Conservation (phyloP, 2,329 filamentous ascomycete genomes). For the Chaetomium strumarium region DNA sequence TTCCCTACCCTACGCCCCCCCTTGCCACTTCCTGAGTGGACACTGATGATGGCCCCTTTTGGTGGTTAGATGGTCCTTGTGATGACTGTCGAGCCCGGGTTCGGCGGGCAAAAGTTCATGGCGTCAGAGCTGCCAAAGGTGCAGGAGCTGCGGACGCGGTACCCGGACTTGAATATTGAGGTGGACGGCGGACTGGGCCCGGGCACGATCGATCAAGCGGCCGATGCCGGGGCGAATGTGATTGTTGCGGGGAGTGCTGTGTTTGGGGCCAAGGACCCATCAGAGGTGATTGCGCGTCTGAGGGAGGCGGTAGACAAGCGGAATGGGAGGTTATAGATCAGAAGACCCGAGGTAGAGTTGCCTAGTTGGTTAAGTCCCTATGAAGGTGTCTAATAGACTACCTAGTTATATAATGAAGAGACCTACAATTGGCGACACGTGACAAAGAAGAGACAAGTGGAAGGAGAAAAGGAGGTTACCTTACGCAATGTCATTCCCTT, state of each 20-base stretch:
- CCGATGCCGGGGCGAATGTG: conserved; percentile 93
- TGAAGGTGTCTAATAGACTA: no score
- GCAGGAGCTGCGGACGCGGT: conserved; percentile 69
- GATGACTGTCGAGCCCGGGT: conserved; percentile 97
- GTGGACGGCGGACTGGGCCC: conserved; percentile 86
- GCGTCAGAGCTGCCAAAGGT: conserved; percentile 93
- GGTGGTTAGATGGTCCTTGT: conserved; percentile 81
- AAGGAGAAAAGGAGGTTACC: no score
- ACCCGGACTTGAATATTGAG: conserved; percentile 93
- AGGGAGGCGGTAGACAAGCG: conserved; percentile 69
- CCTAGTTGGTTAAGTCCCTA: no score
- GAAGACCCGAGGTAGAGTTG: neutral
- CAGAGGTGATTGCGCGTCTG: conserved; percentile 77
- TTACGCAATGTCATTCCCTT: no score
- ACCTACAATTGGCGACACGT: no score
- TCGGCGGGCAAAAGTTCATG: conserved; percentile 99
- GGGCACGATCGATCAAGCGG: conserved; percentile 86
- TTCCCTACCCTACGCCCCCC: no score
- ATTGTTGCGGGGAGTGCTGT: conserved; percentile 96
- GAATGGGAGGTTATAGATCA: conserved; percentile 34
- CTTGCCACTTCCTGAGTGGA: neutral
- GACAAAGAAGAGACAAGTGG: no score
- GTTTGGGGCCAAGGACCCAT: conserved; percentile 84
- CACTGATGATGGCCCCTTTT: neutral
- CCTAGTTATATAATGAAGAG: no score